A percentile compares a stretch with the other conserved stretches of the same genome.
phyloP scores from a whole-genome alignment of 1,284 basidiomycete species.

The Inonotus obliquus region DNA sequence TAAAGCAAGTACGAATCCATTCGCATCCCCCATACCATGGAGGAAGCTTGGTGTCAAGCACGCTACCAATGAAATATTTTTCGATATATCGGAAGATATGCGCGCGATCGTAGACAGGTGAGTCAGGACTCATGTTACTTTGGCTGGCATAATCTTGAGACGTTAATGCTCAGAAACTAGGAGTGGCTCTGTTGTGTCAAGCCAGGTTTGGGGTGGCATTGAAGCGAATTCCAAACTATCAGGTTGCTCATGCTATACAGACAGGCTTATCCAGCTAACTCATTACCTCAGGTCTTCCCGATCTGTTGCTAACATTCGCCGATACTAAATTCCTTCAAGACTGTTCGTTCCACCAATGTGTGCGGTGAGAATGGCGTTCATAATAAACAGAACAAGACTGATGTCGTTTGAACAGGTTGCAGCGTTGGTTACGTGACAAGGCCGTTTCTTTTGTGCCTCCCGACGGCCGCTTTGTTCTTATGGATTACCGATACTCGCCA shows the following conservation, averaged over 20 bases:
- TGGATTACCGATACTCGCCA: conserved; percentile 76
- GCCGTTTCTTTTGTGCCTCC: conserved; percentile 91
- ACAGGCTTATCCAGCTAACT: conserved; percentile 1
- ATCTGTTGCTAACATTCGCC: conserved; percentile 76
- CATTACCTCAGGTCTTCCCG: conserved; percentile 69
- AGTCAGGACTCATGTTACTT: neutral
- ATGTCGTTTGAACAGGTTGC: conserved; percentile 44
- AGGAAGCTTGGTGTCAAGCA: conserved; percentile 82
- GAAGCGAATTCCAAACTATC: conserved; percentile 81
- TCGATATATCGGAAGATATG: conserved; percentile 86
- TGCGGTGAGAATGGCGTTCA: conserved; percentile 48
- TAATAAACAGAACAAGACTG: neutral
- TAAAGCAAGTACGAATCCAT: conserved; percentile 54
- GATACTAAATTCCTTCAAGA: conserved; percentile 75
- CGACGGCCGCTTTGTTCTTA: conserved; percentile 84
- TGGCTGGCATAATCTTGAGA: neutral
- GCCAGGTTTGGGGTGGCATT: conserved; percentile 76
- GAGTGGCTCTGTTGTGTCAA: conserved; percentile 69
- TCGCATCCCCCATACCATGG: conserved; percentile 94
- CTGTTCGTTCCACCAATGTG: conserved; percentile 87
- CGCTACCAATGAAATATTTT: conserved; percentile 90
- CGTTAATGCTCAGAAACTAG: conserved; percentile 33
- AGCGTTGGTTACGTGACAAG: conserved; percentile 77
- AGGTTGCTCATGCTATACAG: conserved; percentile 37
- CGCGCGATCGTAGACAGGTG: conserved; percentile 82